These are phyloP conservation scores for Vanilla planifolia DNA, from an alignment of 106 monocot species.

Conservation along the genomic window DNA sequence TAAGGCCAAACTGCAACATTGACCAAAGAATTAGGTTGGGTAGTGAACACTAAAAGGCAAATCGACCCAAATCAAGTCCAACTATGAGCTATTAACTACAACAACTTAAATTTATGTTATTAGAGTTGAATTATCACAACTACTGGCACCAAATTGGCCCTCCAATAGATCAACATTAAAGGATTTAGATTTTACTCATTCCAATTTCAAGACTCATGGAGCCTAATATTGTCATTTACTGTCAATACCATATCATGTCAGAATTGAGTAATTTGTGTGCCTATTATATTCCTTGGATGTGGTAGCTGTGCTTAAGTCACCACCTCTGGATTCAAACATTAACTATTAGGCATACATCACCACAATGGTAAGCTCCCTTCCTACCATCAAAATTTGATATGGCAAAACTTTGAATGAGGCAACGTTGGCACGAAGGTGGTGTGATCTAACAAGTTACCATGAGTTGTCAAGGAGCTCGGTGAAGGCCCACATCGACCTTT, in stretches of 20 bases:
- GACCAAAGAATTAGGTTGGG: too few relatives aligned
- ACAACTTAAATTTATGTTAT: conserved; percentile 17
- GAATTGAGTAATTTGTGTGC: conserved; percentile 12
- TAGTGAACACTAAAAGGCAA: too few relatives aligned
- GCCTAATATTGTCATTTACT: conserved; percentile 16
- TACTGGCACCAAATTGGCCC: conserved; percentile 16
- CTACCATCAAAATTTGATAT: conserved; percentile 13
- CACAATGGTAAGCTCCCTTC: conserved; percentile 15
- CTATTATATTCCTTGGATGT: conserved; percentile 18
- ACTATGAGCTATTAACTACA: too few relatives aligned
- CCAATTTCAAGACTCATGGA: conserved; percentile 4
- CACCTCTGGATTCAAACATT: conserved; percentile 10
- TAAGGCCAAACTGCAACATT: too few relatives aligned
- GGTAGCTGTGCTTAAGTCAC: conserved; percentile 9
- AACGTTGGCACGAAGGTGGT: neutral
- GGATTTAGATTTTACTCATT: conserved; percentile 20
- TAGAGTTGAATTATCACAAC: conserved; percentile 12
- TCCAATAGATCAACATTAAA: too few relatives aligned
- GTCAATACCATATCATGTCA: conserved; percentile 15
- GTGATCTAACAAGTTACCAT: conserved; percentile 15
- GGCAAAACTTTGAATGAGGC: conserved; percentile 16
- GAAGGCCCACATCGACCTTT: too few relatives aligned
- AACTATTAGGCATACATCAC: conserved; percentile 6
- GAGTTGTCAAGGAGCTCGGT: conserved; percentile 2
- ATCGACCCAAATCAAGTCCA: too few relatives aligned